Evolutionary conservation across 306 rosid species (phyloP).

Genomic region (Neltuma alba): DNA sequence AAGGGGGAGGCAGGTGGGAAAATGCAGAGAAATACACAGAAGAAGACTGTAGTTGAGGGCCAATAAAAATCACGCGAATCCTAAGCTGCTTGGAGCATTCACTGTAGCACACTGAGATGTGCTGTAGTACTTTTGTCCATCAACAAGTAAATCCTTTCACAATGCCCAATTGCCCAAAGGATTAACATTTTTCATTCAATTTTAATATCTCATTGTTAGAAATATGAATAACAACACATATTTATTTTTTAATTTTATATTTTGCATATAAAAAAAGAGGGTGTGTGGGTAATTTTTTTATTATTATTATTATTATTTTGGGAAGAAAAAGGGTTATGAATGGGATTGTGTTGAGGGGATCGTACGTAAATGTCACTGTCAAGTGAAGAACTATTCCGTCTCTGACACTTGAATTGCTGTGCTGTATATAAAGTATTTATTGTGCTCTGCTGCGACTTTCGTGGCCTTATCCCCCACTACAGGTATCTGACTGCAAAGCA

Average conservation of each 20-base stretch:
- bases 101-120: background rate
- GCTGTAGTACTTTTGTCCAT: background rate
- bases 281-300: background rate
- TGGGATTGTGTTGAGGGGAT: conserved; percentile 35
- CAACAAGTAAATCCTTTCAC: background rate
- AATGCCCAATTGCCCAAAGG: background rate
- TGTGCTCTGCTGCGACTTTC: background rate
- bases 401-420: conserved; percentile 45
- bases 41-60: background rate
- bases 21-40: background rate
- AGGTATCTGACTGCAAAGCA: background rate
- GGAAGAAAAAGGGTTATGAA: background rate
- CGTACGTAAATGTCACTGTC: conserved; percentile 45
- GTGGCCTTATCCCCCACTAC: background rate
- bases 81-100: background rate
- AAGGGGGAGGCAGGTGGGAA: background rate
- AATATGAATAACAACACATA: background rate
- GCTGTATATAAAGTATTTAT: conserved; percentile 15
- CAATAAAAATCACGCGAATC: background rate
- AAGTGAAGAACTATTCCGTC: conserved; percentile 36
- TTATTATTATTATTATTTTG: too few relatives aligned
- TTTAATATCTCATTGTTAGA: background rate
- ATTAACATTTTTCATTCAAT: background rate
- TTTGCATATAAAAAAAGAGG: background rate
- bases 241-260: background rate